Percentiles rank a stretch among this genome's conserved stretches.
Evolutionary conservation across 1,284 basidiomycete genomes (phyloP).

Genomic region (Filobasidium uniguttulatum): DNA sequence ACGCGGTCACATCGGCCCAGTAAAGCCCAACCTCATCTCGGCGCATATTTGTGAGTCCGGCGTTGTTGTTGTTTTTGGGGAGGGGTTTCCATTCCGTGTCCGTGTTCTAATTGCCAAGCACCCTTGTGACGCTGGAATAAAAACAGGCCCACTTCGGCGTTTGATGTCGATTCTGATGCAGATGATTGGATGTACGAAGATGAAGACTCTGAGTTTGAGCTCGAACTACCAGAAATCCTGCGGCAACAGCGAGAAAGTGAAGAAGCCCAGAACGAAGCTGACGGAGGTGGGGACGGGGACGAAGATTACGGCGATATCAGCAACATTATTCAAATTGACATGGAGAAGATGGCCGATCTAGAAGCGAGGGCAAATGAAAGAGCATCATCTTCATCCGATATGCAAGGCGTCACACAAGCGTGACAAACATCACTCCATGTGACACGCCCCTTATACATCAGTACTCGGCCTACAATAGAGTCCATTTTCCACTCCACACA

Average conservation of each 20-base stretch:
- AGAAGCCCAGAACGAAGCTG: neutral
- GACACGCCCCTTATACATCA: no score
- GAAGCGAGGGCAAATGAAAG: neutral
- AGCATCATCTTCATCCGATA: neutral
- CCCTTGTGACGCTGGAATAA: no score
- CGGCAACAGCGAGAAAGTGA: neutral
- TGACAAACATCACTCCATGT: no score
- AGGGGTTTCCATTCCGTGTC: no score
- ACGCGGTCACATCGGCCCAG: neutral
- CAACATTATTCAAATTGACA: neutral
- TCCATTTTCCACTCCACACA: no score
- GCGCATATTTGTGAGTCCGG: neutral
- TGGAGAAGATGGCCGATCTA: constrained; percentile 3
- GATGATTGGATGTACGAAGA: constrained; percentile 3
- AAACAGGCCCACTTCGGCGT: neutral
- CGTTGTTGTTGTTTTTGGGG: no score
- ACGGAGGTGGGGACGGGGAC: neutral
- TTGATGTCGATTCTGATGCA: neutral
- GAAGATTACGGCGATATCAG: neutral
- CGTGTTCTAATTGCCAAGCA: neutral
- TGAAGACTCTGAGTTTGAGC: neutral
- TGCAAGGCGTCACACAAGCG: no score
- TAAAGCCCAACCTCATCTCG: neutral
- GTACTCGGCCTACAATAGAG: no score
- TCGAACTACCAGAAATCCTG: neutral